Base-by-base conservation (phyloP, 2,329 filamentous ascomycete species). In the Phialemonium atrogriseum region DNA sequence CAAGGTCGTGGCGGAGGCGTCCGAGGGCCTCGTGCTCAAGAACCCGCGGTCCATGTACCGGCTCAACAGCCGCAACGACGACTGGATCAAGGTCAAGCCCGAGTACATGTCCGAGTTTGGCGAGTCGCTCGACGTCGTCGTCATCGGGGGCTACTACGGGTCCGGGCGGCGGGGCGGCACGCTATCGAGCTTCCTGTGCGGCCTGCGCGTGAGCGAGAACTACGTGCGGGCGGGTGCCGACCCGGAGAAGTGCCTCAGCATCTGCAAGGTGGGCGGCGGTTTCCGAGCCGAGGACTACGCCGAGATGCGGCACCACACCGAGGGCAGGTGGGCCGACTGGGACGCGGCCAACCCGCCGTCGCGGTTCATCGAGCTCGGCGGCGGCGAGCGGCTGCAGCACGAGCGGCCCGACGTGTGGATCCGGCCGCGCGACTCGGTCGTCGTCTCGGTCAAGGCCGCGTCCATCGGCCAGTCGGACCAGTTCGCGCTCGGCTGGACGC, bases 71-170 rank as follows among this genome's bases (percentile, higher is more conserved):
- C 81, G 91, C 28, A 91, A 93, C 47, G 84, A 94, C 46, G 85
- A 94, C 56, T 98, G 91, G 91, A 81, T 95, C 60, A 98, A 98
- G 54, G 88, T 98, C 7, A 98, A 98, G 49, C 91, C 91, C 1
- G 91, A 98, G 42, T 98, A 98, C 55, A 95, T 96, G 88, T 80
- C 80, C 3, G 89, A 94, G 40, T 94, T 91, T 52, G 91, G 91
- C 39, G 89, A 96, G 57, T 85, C 82, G 1, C 73, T 98, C 4
- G 91, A 98, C 52, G 86, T 87, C 43, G 63, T 95, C 10, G 68
- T 98, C 11, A 76, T 98, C 32, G 91, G 89, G 33, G 91, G 86
- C 7, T 96, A 94, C 58, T 98, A 84, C 52, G 91, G 91, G 10
- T 84, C 83, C 18, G 91, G 91, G 0, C 77, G 73, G 34, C 76